These are phyloP conservation scores for Haplosporangium gracile DNA, from an alignment of 192 early-diverging fungal species.

Conservation along the genomic window DNA sequence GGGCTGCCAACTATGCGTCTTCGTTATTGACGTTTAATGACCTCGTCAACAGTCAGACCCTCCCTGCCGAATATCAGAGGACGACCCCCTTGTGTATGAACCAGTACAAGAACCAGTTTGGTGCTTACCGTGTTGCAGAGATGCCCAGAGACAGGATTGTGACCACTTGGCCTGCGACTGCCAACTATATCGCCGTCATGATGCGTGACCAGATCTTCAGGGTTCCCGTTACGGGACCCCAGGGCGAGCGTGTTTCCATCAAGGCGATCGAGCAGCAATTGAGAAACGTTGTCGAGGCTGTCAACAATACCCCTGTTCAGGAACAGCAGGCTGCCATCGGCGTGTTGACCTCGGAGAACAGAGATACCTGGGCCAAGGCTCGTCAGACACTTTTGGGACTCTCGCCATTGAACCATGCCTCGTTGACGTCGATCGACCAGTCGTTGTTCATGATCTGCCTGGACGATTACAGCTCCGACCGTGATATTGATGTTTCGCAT, in stretches of 20 bases:
- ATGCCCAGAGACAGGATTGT: conserved; percentile 77
- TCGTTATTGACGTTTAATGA: conserved; percentile 84
- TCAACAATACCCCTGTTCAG: conserved; percentile 52
- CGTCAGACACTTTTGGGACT: conserved; percentile 44
- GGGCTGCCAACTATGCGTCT: conserved; percentile 82
- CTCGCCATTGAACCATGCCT: conserved; percentile 58
- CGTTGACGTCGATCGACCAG: conserved; percentile 74
- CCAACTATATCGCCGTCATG: conserved; percentile 88
- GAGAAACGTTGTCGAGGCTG: conserved; percentile 58
- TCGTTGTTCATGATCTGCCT: conserved; percentile 91
- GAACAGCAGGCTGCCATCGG: conserved; percentile 78
- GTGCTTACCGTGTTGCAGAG: conserved; percentile 82
- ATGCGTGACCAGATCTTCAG: conserved; percentile 87
- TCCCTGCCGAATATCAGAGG: conserved; percentile 80
- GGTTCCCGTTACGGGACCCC: conserved; percentile 78
- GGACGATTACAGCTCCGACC: conserved; percentile 77
- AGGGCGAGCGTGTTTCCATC: conserved; percentile 74
- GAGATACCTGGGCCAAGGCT: conserved; percentile 87
- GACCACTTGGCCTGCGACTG: conserved; percentile 76
- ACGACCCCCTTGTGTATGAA: conserved; percentile 92
- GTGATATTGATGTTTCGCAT: conserved; percentile 75
- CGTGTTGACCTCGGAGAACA: conserved; percentile 86
- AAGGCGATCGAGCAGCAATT: conserved; percentile 60
- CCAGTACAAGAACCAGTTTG: conserved; percentile 92
- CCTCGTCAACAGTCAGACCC: conserved; percentile 69